These are phyloP conservation scores for Lactifluus echinatus DNA, from an alignment of 768 basidiomycete genomes.

Conservation along the genomic window DNA sequence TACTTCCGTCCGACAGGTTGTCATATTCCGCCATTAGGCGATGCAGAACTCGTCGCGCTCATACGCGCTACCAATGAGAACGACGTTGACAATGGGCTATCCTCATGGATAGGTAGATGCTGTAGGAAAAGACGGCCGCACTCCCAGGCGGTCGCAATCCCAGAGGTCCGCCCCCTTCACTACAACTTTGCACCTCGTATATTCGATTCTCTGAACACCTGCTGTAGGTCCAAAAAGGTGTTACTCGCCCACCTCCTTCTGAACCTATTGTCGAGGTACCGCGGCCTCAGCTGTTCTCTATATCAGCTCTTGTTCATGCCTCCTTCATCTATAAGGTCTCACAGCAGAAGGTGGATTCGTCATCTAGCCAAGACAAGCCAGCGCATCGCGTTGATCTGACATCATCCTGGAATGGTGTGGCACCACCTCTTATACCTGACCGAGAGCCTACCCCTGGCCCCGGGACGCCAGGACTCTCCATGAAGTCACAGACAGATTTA, in stretches of 20 bases:
- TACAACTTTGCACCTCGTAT: not conserved
- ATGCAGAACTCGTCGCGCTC: slow-evolving; percentile 23
- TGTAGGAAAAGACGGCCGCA: slow-evolving; percentile 23
- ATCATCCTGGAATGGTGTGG: not conserved
- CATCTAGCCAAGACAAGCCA: not conserved
- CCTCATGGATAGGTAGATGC: slow-evolving; percentile 27
- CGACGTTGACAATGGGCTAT: slow-evolving; percentile 23
- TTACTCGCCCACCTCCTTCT: not conserved
- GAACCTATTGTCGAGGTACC: not conserved
- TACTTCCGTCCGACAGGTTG: slow-evolving; percentile 23
- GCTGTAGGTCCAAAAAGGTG: not conserved
- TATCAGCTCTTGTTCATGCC: not conserved
- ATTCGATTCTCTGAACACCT: not conserved
- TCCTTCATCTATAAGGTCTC: not conserved
- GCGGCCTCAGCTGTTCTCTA: not conserved
- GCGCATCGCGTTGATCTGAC: not conserved
- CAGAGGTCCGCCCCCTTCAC: slow-evolving; percentile 4
- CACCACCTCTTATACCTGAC: not conserved
- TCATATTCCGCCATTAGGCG: slow-evolving; percentile 27
- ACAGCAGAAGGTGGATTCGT: not conserved
- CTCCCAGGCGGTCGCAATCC: slow-evolving; percentile 1
- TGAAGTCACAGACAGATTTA: not conserved
- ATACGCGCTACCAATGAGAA: slow-evolving; percentile 24
- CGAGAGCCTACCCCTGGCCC: not conserved
- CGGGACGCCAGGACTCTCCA: not conserved